Base-by-base conservation (phyloP, 352 stramenopile species). In the Globisporangium uncinulatum region DNA sequence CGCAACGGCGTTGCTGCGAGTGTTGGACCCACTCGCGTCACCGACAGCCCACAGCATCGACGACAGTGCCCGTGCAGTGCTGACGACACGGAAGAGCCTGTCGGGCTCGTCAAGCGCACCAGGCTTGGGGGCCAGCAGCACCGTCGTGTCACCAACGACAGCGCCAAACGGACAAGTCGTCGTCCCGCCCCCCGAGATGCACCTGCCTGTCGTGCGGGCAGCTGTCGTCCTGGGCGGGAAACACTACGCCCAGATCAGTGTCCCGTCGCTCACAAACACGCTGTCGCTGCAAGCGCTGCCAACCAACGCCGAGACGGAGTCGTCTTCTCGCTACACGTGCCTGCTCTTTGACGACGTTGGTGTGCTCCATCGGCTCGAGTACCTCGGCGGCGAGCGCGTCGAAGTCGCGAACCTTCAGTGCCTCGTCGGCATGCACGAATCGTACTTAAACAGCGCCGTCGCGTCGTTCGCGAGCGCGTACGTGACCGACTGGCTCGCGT, bases 371-470 rank as follows among this genome's bases (percentile, higher is more conserved):
- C 79, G 80, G 8, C 65, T 93, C 41, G 80, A 87, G 50, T 93
- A 92, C 62, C 56, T 91, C 10, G 83, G 83, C 15, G 56, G 72
- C 51, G 64, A 70, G 17, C 59, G 54, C 34, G 55, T 95, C 9
- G 76, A 92, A 48, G 67, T 86, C 1, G 51, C 57, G 29, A 90
- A 96, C 52, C 61, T 96, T 1, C 71, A 80, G 50, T 86, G 73
- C 55, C 55, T 96, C 34, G 75, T 95, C 29, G 87, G 87, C 3
- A 58, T 92, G 54, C 87, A 96, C 54, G 86, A 96, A 60, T 74
- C 83, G 32, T 95, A 92, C 51, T 64, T 96, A 10, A 96, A 96
- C 69, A 87, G 71, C 51, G 82, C 82, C 6, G 59, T 92, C 39
- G 72, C 73, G n/a, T 83, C 75, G 10, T 94, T 93, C 62, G 52